Percentiles rank a stretch among this genome's conserved stretches.
These are phyloP conservation scores for Ophiostoma montium DNA, from an alignment of 2,329 filamentous ascomycete species.

Conservation along the genomic window DNA sequence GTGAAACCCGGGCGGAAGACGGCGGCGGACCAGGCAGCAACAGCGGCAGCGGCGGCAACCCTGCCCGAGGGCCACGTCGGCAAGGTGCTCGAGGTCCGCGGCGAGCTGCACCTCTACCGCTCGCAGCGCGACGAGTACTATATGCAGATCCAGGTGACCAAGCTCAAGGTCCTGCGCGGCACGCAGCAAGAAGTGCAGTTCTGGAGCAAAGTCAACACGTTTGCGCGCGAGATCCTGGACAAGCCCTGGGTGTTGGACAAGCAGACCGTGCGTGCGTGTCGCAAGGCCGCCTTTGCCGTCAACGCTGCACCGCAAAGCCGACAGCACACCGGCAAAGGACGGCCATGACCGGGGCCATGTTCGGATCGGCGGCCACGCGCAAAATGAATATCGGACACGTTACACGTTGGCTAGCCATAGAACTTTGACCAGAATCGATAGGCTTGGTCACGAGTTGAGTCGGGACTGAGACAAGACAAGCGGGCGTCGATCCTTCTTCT, in stretches of 20 bases:
- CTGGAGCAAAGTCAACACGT: constrained; percentile 40
- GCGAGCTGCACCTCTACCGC: constrained; percentile 30
- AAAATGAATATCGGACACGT: too few species aligned
- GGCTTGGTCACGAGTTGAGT: too few species aligned
- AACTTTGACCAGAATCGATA: too few species aligned
- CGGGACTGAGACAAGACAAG: too few species aligned
- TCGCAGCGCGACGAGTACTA: constrained; percentile 20
- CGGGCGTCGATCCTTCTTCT: too few species aligned
- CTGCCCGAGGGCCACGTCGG: constrained; percentile 20
- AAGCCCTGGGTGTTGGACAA: constrained; percentile 40
- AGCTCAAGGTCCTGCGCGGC: constrained; percentile 30
- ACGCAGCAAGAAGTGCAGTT: constrained; percentile 44
- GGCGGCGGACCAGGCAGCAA: neutral
- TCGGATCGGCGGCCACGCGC: too few species aligned
- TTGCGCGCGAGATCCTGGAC: constrained; percentile 34
- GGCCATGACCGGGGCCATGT: too few species aligned
- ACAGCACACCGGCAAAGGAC: too few species aligned
- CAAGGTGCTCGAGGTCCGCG: constrained; percentile 42
- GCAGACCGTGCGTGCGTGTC: constrained; percentile 35
- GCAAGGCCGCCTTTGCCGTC: constrained; percentile 28
- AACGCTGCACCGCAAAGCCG: neutral
- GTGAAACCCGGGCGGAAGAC: neutral
- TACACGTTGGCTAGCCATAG: too few species aligned
- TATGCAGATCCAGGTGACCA: constrained; percentile 36
- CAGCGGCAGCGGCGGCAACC: neutral